phyloP scores from a whole-genome alignment of 495 filamentous ascomycete genomes.

The Aspergillus bridgeri region DNA sequence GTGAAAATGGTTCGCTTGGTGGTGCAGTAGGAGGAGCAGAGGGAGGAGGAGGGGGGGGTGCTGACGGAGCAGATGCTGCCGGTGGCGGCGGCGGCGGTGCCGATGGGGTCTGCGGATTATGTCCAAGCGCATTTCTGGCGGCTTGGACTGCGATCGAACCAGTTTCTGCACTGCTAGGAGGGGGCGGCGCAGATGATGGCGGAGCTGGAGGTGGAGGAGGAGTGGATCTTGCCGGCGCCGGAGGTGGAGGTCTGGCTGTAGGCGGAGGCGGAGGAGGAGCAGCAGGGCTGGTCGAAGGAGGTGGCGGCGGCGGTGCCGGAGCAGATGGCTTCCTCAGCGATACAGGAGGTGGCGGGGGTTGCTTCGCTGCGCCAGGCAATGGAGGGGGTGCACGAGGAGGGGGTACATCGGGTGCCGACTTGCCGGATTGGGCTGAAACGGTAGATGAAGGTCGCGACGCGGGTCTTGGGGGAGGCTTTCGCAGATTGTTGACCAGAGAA shows the following conservation, averaged over 20 bases:
- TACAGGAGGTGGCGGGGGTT: conserved; percentile 42
- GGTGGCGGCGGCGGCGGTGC: conserved; percentile 53
- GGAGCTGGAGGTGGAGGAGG: conserved; percentile 46
- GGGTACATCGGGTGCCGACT: conserved; percentile 45
- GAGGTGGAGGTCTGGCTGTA: conserved; percentile 37
- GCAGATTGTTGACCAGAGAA: conserved; percentile 56
- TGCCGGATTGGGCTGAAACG: conserved; percentile 45
- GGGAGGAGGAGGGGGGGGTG: conserved; percentile 41
- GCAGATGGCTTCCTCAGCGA: conserved; percentile 42
- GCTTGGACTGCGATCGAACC: conserved; percentile 47
- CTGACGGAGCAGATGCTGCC: conserved; percentile 46
- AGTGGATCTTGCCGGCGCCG: conserved; percentile 36
- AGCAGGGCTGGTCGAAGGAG: conserved; percentile 37
- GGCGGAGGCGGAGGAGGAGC: conserved; percentile 52
- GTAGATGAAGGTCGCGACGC: conserved; percentile 51
- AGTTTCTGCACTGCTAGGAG: conserved; percentile 28
- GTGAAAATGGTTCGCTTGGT: conserved; percentile 47
- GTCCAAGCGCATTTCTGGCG: conserved; percentile 44
- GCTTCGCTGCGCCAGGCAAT: conserved; percentile 52
- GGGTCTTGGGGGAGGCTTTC: conserved; percentile 54
- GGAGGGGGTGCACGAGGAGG: conserved; percentile 66
- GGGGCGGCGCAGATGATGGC: conserved; percentile 39
- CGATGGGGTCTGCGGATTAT: conserved; percentile 48
- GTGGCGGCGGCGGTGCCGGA: conserved; percentile 41
- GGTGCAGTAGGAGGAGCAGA: conserved; percentile 43